A percentile compares a stretch with the other conserved stretches of the same genome.
Conservation (phyloP, 495 filamentous ascomycete species). For the Lepraria neglecta region DNA sequence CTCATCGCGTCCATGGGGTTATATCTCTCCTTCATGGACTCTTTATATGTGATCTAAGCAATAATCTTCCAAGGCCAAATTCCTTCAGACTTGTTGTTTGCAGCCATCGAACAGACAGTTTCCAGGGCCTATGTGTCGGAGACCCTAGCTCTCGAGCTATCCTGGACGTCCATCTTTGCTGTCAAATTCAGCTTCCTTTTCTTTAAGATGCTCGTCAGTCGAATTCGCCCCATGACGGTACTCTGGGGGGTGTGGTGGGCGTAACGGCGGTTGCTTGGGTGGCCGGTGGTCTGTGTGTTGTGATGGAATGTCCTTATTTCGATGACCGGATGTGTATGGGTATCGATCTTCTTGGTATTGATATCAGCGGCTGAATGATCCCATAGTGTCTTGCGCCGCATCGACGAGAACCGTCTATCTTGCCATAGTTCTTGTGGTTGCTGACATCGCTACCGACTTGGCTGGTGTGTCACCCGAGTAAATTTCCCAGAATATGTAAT, state of each 20-base stretch:
- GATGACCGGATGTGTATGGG: background rate
- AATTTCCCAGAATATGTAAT: background rate
- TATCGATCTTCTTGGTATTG: background rate
- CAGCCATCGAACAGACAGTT: background rate
- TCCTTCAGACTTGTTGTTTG: background rate
- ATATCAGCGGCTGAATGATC: background rate
- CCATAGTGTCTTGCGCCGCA: background rate
- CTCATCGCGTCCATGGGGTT: background rate
- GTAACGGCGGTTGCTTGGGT: conserved; percentile 6
- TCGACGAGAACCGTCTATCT: background rate
- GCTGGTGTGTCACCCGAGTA: background rate
- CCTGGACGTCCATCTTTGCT: conserved; percentile 19
- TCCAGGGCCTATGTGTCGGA: background rate
- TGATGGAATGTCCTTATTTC: conserved; percentile 7
- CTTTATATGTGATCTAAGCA: conserved; percentile 9
- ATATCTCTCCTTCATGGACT: background rate
- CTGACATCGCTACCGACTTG: background rate
- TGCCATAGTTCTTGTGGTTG: conserved; percentile 3
- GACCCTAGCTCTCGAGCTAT: conserved; percentile 1
- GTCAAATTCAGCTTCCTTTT: conserved; percentile 21
- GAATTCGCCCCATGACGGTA: background rate
- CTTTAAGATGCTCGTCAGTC: conserved; percentile 11
- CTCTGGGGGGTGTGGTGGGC: conserved; percentile 13
- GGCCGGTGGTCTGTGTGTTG: conserved; percentile 1
- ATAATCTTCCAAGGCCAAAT: conserved; percentile 2